Evolutionary conservation across 2,329 filamentous ascomycete genomes (phyloP).

Genomic region (Calonectria pseudoturangicola): DNA sequence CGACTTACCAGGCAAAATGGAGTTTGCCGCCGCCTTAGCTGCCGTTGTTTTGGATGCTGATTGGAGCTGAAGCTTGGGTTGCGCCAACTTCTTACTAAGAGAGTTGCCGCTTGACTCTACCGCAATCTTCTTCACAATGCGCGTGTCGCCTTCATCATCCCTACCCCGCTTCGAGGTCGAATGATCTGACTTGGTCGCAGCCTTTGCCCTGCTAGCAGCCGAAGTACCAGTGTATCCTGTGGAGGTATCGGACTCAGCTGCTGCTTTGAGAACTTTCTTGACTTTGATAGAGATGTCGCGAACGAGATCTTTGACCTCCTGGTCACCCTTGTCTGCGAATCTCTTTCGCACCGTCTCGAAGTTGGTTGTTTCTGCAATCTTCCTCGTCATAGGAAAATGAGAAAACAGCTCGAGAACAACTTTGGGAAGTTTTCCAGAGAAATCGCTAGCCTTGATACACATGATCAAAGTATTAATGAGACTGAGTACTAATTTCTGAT

Average conservation of each 20-base stretch:
- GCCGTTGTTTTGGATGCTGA: slow-evolving; percentile 55
- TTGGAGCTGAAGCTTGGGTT: slow-evolving; percentile 58
- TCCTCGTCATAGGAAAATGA: slow-evolving; percentile 76
- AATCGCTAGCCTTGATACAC: slow-evolving; percentile 72
- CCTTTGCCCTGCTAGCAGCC: slow-evolving; percentile 61
- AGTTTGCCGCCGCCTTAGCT: slow-evolving; percentile 57
- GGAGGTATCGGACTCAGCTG: slow-evolving; percentile 58
- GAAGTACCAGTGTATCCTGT: slow-evolving; percentile 64
- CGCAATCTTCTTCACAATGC: slow-evolving; percentile 65
- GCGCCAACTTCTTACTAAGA: slow-evolving; percentile 64
- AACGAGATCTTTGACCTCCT: slow-evolving; percentile 77
- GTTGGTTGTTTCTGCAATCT: slow-evolving; percentile 78
- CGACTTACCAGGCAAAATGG: slow-evolving; percentile 69
- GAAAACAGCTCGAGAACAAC: slow-evolving; percentile 77
- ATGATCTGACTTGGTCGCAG: slow-evolving; percentile 57
- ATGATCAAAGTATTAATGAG: slow-evolving; percentile 73
- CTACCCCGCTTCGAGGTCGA: slow-evolving; percentile 60
- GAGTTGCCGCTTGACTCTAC: slow-evolving; percentile 62
- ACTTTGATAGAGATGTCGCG: slow-evolving; percentile 72
- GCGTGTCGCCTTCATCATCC: slow-evolving; percentile 64
- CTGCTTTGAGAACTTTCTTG: slow-evolving; percentile 62
- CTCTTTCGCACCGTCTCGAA: slow-evolving; percentile 79
- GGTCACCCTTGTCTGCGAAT: slow-evolving; percentile 79
- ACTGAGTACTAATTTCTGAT: slow-evolving; percentile 74
- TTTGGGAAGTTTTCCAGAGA: slow-evolving; percentile 72